Evolutionary conservation across 2,329 filamentous ascomycete genomes (phyloP), one percentile per base, ranked within the genome.

Genomic region (Colletotrichum sp.): DNA sequence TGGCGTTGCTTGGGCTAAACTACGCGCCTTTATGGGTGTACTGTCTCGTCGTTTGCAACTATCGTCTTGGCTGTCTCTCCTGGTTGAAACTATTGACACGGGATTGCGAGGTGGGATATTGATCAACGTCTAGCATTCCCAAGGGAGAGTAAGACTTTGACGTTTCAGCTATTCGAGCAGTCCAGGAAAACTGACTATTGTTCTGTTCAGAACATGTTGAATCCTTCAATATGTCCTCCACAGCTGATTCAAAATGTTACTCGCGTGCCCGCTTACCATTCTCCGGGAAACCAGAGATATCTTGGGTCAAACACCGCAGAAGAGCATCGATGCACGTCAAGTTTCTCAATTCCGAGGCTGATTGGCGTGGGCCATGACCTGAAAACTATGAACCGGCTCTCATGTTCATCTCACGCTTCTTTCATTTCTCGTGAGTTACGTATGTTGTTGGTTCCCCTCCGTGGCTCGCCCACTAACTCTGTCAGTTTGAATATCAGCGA

Each of bases 391-490:
- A 21, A 21, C 12, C 1, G 44, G 6, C 44, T 52, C n/a, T 21
- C 44, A 52, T 13, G 10, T 3, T 21, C 3, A 7, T 52, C n/a
- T n/a, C 39, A 12, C 3, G 5, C 39, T 21, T 52, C 10, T 52
- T 52, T 21, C n/a, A 52, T 52, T 21, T 4, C n/a, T 4, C 44
- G 4, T 52, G 44, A 52, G n/a, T 52, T 7, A 52, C n/a, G n/a
- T 21, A 21, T n/a, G n/a, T 52, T 21, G 44, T 13, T 52, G n/a
- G 0, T 4, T 7, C 0, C n/a, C n/a, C 44, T 52, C 12, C 0
- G 44, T 52, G 44, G 12, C 44, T 21, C 7, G n/a, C 13, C 44
- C n/a, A 13, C 12, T 1, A 7, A 49, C 9, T 49, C 2, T 21
- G n/a, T 21, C n/a, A 52, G 5, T 13, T 13, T 52, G 44, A 52